Conservation (phyloP, 108 stramenopile genomes). For the Thalassiosira profunda region DNA sequence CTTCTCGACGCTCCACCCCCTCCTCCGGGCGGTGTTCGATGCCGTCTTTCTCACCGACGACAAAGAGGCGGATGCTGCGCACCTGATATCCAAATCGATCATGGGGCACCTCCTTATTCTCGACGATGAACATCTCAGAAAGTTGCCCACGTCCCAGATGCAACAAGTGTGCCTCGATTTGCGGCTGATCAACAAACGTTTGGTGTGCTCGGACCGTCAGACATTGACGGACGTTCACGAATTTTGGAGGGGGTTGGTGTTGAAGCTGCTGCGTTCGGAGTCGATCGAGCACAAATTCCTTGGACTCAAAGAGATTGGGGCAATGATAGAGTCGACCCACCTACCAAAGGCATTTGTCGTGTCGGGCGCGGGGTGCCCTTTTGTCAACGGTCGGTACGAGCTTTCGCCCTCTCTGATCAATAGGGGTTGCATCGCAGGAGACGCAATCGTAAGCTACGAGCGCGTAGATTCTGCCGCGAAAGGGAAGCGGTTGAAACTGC, state of each 20-base stretch:
- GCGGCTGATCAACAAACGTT: neutral
- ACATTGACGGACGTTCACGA: neutral
- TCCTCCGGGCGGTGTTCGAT: neutral
- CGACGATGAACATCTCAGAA: neutral
- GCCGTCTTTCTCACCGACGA: neutral
- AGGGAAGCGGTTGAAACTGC: neutral
- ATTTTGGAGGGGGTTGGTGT: constrained; percentile 2
- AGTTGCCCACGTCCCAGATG: neutral
- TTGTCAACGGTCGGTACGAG: constrained; percentile 3
- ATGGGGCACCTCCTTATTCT: neutral
- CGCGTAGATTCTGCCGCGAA: neutral
- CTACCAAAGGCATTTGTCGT: neutral
- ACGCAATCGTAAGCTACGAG: neutral
- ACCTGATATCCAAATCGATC: neutral
- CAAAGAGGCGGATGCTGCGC: neutral
- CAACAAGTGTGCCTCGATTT: neutral
- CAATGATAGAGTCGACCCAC: neutral
- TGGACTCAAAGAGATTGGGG: neutral
- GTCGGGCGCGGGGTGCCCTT: neutral
- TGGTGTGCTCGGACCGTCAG: neutral
- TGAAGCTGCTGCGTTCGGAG: constrained; percentile 2
- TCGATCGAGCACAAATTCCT: constrained; percentile 4
- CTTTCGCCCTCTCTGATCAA: neutral
- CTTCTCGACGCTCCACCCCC: neutral
- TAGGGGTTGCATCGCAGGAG: neutral